Conservation (phyloP, 1,139 yeast species). For the Candida smagusa region DNA sequence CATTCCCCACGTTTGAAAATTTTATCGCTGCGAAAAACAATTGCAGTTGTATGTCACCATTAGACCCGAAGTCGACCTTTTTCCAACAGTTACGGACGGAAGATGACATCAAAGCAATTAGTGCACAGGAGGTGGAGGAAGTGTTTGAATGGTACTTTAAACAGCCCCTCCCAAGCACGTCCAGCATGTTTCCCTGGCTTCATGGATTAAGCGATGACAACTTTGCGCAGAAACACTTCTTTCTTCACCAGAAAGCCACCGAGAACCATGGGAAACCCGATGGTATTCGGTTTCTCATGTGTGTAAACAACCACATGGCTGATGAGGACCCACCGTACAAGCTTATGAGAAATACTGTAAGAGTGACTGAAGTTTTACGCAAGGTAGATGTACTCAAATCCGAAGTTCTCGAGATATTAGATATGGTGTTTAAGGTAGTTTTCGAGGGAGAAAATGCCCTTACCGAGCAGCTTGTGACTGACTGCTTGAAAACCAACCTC, state of each 20-base stretch:
- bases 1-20: slow-evolving; percentile 1
- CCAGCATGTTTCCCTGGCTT: slow-evolving; percentile 82
- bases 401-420: slow-evolving; percentile 28
- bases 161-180: slow-evolving; percentile 63
- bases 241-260: slow-evolving; percentile 28
- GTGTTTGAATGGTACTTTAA: slow-evolving; percentile 48
- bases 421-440: slow-evolving; percentile 16
- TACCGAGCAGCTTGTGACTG: slow-evolving; percentile 28
- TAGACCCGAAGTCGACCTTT: slow-evolving; percentile 22
- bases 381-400: slow-evolving; percentile 38
- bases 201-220: slow-evolving; percentile 65
- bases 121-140: slow-evolving; percentile 25
- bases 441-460: slow-evolving; percentile 14
- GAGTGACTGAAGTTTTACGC: slow-evolving; percentile 56
- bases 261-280: slow-evolving; percentile 9
- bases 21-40: neutral
- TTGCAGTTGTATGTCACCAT: slow-evolving; percentile 16
- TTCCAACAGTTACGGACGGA: slow-evolving; percentile 9
- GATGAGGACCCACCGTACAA: slow-evolving; percentile 2
- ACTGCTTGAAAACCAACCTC: slow-evolving; percentile 41
- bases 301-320: slow-evolving; percentile 31
- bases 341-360: slow-evolving; percentile 60
- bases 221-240: slow-evolving; percentile 47
- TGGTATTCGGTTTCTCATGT: slow-evolving; percentile 45
- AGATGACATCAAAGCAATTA: slow-evolving; percentile 10